These are phyloP conservation scores for Vicia villosa DNA, from an alignment of 306 rosid genomes.

Conservation along the genomic window DNA sequence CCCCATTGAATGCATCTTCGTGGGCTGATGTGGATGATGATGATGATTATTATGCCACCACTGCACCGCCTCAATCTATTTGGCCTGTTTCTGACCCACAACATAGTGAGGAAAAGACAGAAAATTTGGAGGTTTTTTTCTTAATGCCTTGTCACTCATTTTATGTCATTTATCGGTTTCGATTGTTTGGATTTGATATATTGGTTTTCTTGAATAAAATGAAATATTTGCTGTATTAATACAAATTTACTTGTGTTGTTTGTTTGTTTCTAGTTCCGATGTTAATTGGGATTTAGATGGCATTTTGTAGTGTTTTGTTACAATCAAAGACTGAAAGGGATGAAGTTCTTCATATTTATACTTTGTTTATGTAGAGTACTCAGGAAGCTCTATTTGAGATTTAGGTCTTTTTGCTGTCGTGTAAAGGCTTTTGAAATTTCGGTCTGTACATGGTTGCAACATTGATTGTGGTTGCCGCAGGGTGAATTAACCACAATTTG, in stretches of 20 bases:
- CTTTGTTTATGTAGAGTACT: not conserved
- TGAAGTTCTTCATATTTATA: not conserved
- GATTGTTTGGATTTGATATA: not conserved
- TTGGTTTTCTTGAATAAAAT: no score
- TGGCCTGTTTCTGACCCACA: constrained; percentile 42
- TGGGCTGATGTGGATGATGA: constrained; percentile 88
- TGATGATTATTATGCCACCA: constrained; percentile 67
- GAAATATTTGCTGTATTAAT: no score
- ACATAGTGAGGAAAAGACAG: constrained; percentile 28
- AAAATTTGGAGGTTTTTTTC: not conserved
- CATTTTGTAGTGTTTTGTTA: not conserved
- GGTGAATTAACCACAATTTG: no score
- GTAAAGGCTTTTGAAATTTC: no score
- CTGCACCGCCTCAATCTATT: constrained; percentile 57
- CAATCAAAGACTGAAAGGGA: not conserved
- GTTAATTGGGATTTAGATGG: not conserved
- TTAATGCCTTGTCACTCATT: not conserved
- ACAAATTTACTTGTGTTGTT: not conserved
- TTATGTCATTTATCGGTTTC: not conserved
- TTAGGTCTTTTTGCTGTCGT: no score
- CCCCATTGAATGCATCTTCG: constrained; percentile 54
- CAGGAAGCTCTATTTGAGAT: no score
- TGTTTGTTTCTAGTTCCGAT: not conserved
- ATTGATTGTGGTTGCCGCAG: no score
- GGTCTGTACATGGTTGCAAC: no score